These are phyloP conservation scores for Conticribra weissflogii DNA, from an alignment of 108 stramenopile species.

Conservation along the genomic window DNA sequence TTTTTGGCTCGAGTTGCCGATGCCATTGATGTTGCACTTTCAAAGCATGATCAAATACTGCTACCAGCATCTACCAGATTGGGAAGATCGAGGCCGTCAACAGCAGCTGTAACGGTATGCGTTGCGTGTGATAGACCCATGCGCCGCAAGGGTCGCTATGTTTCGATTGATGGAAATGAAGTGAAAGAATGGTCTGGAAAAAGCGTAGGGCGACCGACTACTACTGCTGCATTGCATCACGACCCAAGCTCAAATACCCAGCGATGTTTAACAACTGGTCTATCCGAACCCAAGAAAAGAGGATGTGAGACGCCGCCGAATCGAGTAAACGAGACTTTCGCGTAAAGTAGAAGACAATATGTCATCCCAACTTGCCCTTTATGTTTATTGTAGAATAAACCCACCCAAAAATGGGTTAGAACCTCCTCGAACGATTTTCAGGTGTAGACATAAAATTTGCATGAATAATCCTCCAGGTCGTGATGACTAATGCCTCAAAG, in stretches of 20 bases:
- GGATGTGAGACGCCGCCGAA: slow-evolving; percentile 9
- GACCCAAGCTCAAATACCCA: too few relatives aligned
- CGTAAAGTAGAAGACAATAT: too few relatives aligned
- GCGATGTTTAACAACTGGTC: too few relatives aligned
- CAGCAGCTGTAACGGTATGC: slow-evolving; percentile 37
- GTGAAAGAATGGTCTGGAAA: not conserved
- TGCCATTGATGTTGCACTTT: slow-evolving; percentile 50
- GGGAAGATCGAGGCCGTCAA: slow-evolving; percentile 26
- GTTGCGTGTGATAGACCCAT: slow-evolving; percentile 55
- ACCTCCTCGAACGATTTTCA: slow-evolving; percentile 15
- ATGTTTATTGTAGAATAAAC: not conserved
- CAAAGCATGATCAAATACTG: slow-evolving; percentile 56
- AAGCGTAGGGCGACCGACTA: too few relatives aligned
- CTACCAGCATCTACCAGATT: slow-evolving; percentile 35
- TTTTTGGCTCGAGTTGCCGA: slow-evolving; percentile 49
- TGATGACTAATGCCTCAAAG: slow-evolving; percentile 64
- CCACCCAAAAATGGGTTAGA: not conserved
- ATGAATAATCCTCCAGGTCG: slow-evolving; percentile 68
- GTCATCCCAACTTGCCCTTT: too few relatives aligned
- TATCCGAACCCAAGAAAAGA: too few relatives aligned
- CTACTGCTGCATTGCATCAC: too few relatives aligned
- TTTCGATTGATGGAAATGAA: not conserved
- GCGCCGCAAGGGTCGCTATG: slow-evolving; percentile 14
- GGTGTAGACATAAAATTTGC: slow-evolving; percentile 30
- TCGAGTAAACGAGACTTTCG: not conserved